Percentiles rank a stretch among this genome's conserved stretches.
phyloP scores from a whole-genome alignment of 139 green algal genomes.

The Mychonastes homosphaera region DNA sequence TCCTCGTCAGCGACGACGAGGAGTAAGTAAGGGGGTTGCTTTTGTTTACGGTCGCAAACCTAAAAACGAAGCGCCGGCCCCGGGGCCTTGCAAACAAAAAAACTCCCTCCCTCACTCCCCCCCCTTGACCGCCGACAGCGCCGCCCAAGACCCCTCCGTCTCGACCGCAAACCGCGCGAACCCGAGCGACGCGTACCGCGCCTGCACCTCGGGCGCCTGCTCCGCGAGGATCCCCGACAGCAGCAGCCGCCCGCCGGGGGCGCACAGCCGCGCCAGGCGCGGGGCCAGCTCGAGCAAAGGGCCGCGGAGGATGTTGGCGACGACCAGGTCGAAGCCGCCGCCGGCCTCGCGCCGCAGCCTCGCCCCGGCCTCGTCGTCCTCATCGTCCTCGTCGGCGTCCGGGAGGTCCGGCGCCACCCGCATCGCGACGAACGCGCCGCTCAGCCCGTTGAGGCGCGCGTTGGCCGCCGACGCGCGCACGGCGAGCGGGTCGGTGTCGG shows the following conservation, averaged over 20 bases:
- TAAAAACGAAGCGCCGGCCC: too few species aligned
- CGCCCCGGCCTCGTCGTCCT: background rate
- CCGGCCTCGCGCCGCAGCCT: background rate
- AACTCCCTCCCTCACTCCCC: too few species aligned
- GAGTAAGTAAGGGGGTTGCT: background rate
- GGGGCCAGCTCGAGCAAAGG: conserved; percentile 54
- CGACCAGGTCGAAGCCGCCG: conserved; percentile 43
- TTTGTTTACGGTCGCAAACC: too few species aligned
- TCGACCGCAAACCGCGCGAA: too few species aligned
- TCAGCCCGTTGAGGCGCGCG: conserved; percentile 54
- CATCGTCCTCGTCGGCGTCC: background rate
- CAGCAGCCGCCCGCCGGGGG: conserved; percentile 33
- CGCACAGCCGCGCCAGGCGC: conserved; percentile 28
- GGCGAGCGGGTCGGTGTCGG: conserved; percentile 60
- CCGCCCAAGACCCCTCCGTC: too few species aligned
- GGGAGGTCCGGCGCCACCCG: conserved; percentile 1
- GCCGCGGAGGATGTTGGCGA: conserved; percentile 77
- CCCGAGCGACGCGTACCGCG: too few species aligned
- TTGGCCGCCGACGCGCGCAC: conserved; percentile 52
- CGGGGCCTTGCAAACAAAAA: too few species aligned
- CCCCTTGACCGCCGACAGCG: too few species aligned
- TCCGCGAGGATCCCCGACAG: conserved; percentile 55
- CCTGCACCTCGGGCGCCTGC: too few species aligned
- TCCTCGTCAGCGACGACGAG: conserved; percentile 14
- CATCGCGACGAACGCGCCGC: conserved; percentile 10